A percentile compares a stretch with the other conserved stretches of the same genome.
phyloP scores from a whole-genome alignment of 1,139 yeast genomes.

The Pneumocystis murina region DNA sequence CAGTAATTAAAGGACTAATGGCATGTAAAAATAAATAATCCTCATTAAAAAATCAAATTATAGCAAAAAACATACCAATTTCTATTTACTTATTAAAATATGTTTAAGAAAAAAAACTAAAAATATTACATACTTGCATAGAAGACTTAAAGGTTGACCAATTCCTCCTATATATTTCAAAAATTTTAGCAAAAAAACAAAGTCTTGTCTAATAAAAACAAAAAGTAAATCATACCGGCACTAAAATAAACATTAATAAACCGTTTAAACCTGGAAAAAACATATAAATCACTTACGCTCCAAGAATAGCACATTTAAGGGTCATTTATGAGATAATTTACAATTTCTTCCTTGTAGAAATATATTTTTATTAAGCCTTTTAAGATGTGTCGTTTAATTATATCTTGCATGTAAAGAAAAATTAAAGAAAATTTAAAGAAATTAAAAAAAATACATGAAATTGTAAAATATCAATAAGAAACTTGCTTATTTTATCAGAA shows the following conservation, averaged over 20 bases:
- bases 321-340: conserved; percentile 11
- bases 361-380: neutral
- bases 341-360: neutral
- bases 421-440: too few species aligned
- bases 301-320: conserved; percentile 29
- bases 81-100: neutral
- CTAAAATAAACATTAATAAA: neutral
- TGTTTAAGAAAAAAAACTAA: neutral
- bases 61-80: conserved; percentile 20
- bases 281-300: conserved; percentile 23
- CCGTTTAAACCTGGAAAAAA: neutral
- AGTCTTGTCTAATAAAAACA: conserved; percentile 12
- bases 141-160: conserved; percentile 84
- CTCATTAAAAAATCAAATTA: conserved; percentile 25
- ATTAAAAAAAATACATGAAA: neutral
- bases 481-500: too few species aligned
- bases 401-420: too few species aligned
- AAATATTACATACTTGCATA: conserved; percentile 45
- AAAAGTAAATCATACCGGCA: neutral
- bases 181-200: conserved; percentile 23
- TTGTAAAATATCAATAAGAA: neutral
- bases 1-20: conserved; percentile 32
- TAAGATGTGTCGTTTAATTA: too few species aligned
- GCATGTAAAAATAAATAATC: neutral
- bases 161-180: conserved; percentile 26